Evolutionary conservation across 345 rosid species (phyloP).

Genomic region (Citrus australasica): DNA sequence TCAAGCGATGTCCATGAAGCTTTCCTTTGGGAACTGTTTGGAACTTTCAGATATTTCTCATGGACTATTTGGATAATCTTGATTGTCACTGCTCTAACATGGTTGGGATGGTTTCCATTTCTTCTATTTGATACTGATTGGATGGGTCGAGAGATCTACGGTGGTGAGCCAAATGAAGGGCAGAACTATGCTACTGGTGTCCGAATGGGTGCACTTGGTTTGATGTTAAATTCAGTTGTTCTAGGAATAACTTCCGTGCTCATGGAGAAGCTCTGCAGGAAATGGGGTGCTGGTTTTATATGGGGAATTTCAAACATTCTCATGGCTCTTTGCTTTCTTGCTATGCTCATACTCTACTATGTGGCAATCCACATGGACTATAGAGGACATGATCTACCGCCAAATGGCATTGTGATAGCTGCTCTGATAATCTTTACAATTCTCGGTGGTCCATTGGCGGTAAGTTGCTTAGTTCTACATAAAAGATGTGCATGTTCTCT

Average conservation of each 20-base stretch:
- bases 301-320: slow-evolving; percentile 87
- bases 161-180: slow-evolving; percentile 82
- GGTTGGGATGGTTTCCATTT: slow-evolving; percentile 96
- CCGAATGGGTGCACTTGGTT: slow-evolving; percentile 85
- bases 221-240: slow-evolving; percentile 86
- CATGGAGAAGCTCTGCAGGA: slow-evolving; percentile 92
- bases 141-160: slow-evolving; percentile 95
- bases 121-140: slow-evolving; percentile 93
- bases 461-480: slow-evolving; percentile 40
- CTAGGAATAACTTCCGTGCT: slow-evolving; percentile 92
- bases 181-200: slow-evolving; percentile 62
- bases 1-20: slow-evolving; percentile 64
- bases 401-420: slow-evolving; percentile 62
- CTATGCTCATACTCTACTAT: slow-evolving; percentile 63
- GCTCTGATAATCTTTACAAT: slow-evolving; percentile 63
- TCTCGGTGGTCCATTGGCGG: slow-evolving; percentile 91
- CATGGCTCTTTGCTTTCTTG: slow-evolving; percentile 85
- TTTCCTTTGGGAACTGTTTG: slow-evolving; percentile 82
- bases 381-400: slow-evolving; percentile 60
- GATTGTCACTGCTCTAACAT: slow-evolving; percentile 77
- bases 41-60: slow-evolving; percentile 82
- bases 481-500: not conserved
- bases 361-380: slow-evolving; percentile 55
- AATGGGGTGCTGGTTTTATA: slow-evolving; percentile 91
- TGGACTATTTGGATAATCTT: slow-evolving; percentile 69